phyloP scores from a whole-genome alignment of 1,284 basidiomycete species.

The Cryptococcus maquisensis region DNA sequence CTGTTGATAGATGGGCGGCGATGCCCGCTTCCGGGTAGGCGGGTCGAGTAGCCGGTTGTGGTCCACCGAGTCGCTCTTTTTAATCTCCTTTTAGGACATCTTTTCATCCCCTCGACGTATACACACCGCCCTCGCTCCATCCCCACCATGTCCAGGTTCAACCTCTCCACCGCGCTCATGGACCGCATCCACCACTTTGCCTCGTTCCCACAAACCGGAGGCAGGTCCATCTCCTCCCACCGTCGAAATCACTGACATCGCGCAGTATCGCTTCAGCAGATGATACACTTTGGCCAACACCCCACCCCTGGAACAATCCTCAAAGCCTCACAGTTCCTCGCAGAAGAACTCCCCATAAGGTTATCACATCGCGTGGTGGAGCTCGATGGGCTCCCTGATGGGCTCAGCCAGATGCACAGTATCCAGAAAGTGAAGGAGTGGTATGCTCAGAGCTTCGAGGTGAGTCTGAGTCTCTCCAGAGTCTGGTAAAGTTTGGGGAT shows the following conservation, averaged over 20 bases:
- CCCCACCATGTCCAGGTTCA: constrained; percentile 46
- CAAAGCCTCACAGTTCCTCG: constrained; percentile 76
- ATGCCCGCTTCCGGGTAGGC: background rate
- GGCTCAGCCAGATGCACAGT: constrained; percentile 84
- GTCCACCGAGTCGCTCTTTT: background rate
- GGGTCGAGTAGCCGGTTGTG: background rate
- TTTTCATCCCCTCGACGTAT: background rate
- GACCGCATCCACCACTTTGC: constrained; percentile 92
- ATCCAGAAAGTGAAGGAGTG: constrained; percentile 96
- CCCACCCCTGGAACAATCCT: constrained; percentile 81
- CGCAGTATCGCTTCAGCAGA: constrained; percentile 82
- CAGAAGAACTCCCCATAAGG: constrained; percentile 77
- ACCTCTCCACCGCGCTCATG: constrained; percentile 76
- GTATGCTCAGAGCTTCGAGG: constrained; percentile 99
- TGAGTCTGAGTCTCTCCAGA: constrained; percentile 46
- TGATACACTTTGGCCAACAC: constrained; percentile 83
- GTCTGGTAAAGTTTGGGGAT: background rate
- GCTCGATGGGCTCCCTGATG: constrained; percentile 89
- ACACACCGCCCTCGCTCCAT: background rate
- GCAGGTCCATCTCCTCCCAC: constrained; percentile 51
- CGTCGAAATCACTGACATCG: background rate
- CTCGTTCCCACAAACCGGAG: constrained; percentile 86
- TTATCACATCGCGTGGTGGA: constrained; percentile 96
- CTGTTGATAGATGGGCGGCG: background rate
- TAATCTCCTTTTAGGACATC: background rate